Base-by-base conservation (phyloP, 2,329 filamentous ascomycete species). In the Monosporascus sp. region DNA sequence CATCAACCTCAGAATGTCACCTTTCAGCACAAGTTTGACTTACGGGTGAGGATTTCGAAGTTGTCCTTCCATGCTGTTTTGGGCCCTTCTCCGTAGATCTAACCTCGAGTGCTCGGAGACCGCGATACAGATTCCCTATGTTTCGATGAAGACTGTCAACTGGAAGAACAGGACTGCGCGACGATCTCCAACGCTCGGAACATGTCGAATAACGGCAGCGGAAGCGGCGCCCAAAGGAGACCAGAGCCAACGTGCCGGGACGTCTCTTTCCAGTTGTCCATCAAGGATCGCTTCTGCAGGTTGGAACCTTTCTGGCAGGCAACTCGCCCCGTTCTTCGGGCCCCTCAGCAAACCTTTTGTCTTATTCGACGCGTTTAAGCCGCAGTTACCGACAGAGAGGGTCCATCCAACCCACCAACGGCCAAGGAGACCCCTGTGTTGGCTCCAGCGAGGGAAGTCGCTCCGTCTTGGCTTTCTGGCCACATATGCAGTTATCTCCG, bases 11-110 rank as follows among this genome's bases (percentile, higher is more conserved):
- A 5, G n/a, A 8, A 11, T 9, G n/a, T 22, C 22, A 18, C 20
- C 3, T 15, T 28, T 43, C 20, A 8, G 40, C 14, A 49, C 37
- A 51, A 3, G n/a, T 35, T 18, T 1, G 37, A 57, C 66, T 61
- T 60, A 68, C 66, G 65, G 66, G 48, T 68, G 66, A 18, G 57
- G 53, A 31, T 28, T 37, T 48, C 20, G 53, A 43, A 22, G 31
- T 22, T 54, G 50, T 6, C 56, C 50, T 44, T 57, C 55, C 64
- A 66, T 66, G 14, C 18, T 31, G 50, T 43, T 24, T 15, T 24
- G 51, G 28, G 37, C 37, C 22, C 9, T 46, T 31, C 6, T n/a
- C 31, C 11, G 31, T 35, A 35, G 9, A 35, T 37, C 18, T 9
- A n/a, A 40, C 22, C 37, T 48, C 8, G 44, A 20, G n/a, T 37